phyloP scores from a whole-genome alignment of 768 basidiomycete species.

The Leccinum ochraceum region DNA sequence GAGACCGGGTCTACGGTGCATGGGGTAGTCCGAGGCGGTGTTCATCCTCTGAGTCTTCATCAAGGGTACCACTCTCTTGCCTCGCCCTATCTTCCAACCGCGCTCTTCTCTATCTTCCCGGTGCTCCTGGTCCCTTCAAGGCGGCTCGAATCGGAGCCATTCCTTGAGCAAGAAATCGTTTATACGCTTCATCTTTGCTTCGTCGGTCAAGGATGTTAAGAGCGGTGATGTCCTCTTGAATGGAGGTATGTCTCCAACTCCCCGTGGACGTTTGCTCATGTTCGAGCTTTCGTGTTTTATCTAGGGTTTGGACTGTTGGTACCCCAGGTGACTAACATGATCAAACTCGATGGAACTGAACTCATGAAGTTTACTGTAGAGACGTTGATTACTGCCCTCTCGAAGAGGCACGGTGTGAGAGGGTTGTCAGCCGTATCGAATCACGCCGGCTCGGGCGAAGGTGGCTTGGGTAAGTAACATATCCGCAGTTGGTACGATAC shows the following conservation, averaged over 20 bases:
- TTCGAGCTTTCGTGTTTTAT: not conserved
- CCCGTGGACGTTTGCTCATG: not conserved
- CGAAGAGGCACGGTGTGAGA: constrained; percentile 66
- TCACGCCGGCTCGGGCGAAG: constrained; percentile 72
- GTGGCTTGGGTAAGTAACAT: constrained; percentile 57
- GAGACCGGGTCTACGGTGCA: too few relatives aligned
- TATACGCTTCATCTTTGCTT: too few relatives aligned
- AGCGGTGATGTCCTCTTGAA: constrained; percentile 74
- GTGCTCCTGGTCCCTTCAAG: too few relatives aligned
- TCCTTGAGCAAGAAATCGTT: too few relatives aligned
- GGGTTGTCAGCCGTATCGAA: constrained; percentile 82
- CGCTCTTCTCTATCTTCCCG: too few relatives aligned
- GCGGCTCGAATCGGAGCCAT: too few relatives aligned
- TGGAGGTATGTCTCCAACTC: constrained; percentile 60
- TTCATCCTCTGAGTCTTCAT: too few relatives aligned
- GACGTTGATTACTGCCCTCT: constrained; percentile 74
- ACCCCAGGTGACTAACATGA: constrained; percentile 59
- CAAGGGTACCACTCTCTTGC: too few relatives aligned
- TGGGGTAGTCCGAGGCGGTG: too few relatives aligned
- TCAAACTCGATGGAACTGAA: not conserved
- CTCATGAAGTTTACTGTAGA: constrained; percentile 42
- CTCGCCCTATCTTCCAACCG: too few relatives aligned
- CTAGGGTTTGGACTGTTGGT: constrained; percentile 86
- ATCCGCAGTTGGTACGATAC: not conserved
- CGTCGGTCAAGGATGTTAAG: constrained; percentile 71